These are phyloP conservation scores for Piper betle DNA, from an alignment of 164 flowering plant genomes.

Conservation along the genomic window DNA sequence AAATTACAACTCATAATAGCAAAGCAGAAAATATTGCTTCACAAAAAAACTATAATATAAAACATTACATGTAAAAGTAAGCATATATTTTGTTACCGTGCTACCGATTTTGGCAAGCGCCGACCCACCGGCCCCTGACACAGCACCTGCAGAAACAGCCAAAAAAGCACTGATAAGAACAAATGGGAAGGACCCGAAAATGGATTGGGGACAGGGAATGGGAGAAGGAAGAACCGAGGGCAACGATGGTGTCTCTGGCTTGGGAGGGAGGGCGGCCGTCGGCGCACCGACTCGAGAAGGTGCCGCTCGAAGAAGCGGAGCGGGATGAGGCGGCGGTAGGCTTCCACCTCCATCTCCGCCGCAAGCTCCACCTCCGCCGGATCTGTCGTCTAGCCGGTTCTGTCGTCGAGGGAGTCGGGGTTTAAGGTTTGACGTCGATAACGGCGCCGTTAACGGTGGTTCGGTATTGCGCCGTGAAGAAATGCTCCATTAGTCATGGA, in stretches of 20 bases:
- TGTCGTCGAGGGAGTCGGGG: too few species aligned
- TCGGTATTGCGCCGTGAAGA: too few species aligned
- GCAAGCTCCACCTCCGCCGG: slow-evolving; percentile 20
- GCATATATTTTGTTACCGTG: too few species aligned
- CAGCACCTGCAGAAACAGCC: slow-evolving; percentile 45
- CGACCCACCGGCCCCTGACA: slow-evolving; percentile 78
- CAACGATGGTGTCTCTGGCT: slow-evolving; percentile 58
- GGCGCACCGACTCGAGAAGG: slow-evolving; percentile 63
- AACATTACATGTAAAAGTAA: neutral
- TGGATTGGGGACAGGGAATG: neutral
- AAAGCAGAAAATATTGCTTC: too few species aligned
- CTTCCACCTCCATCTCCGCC: slow-evolving; percentile 84
- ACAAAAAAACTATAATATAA: too few species aligned
- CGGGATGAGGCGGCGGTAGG: slow-evolving; percentile 82
- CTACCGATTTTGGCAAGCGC: slow-evolving; percentile 72
- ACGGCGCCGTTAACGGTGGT: too few species aligned
- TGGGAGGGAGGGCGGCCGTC: slow-evolving; percentile 55
- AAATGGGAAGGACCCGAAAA: neutral
- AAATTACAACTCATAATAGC: too few species aligned
- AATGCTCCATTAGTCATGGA: too few species aligned
- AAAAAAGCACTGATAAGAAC: neutral
- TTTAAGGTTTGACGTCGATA: too few species aligned
- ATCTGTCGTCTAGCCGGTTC: too few species aligned
- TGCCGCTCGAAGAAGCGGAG: slow-evolving; percentile 67
- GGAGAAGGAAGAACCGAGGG: slow-evolving; percentile 41